A percentile compares a stretch with the other conserved stretches of the same genome.
Conservation (phyloP, 2,329 filamentous ascomycete genomes). For the Neopestalotiopsis clavispora region DNA sequence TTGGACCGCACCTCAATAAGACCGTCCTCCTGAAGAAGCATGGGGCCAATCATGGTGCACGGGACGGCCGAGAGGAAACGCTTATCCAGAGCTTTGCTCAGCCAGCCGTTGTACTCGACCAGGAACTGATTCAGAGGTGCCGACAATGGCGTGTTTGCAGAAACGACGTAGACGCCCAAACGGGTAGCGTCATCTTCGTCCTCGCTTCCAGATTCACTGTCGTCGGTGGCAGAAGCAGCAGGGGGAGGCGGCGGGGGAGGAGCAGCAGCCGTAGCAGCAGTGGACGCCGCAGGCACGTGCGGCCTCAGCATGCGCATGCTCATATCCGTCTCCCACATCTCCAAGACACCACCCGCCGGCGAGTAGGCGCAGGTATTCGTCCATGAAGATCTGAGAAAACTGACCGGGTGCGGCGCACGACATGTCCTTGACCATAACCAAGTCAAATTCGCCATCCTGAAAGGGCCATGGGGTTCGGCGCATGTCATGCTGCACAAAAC, state of each 20-base stretch:
- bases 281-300: conserved; percentile 64
- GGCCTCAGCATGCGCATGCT: conserved; percentile 82
- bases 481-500: conserved; percentile 86
- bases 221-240: conserved; percentile 24
- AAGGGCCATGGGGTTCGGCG: conserved; percentile 79
- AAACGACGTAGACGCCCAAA: conserved; percentile 83
- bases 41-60: conserved; percentile 77
- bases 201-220: conserved; percentile 37
- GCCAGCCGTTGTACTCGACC: conserved; percentile 83
- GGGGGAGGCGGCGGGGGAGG: background rate
- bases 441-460: conserved; percentile 78
- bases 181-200: conserved; percentile 60
- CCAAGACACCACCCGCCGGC: conserved; percentile 76
- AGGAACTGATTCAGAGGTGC: conserved; percentile 82
- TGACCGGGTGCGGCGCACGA: conserved; percentile 68
- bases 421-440: conserved; percentile 87
- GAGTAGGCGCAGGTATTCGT: conserved; percentile 81
- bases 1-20: conserved; percentile 73
- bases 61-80: conserved; percentile 75
- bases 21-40: conserved; percentile 79
- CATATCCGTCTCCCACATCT: conserved; percentile 90
- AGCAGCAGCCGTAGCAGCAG: conserved; percentile 8
- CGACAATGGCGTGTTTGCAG: conserved; percentile 81
- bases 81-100: conserved; percentile 74
- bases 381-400: conserved; percentile 60